Base-by-base conservation (phyloP, 805 yeast genomes). In the Middelhovenomyces tepae region DNA sequence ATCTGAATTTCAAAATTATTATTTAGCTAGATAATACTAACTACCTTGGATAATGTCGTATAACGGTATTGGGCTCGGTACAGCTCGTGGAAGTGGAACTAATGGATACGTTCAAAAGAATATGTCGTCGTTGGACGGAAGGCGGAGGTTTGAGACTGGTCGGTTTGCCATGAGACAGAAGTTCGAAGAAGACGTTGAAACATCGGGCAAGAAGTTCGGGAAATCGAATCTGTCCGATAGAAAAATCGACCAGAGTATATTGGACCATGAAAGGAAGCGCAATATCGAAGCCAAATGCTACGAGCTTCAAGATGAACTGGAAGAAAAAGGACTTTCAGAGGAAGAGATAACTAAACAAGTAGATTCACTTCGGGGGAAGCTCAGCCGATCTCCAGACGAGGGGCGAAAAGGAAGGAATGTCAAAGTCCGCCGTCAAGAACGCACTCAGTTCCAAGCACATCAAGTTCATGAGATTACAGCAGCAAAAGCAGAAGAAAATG, bases 11-110 rank as follows among this genome's bases (percentile, higher is more conserved):
- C n/a, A n/a, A n/a, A n/a, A n/a, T n/a, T n/a, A n/a, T n/a, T n/a
- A n/a, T n/a, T n/a, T n/a, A n/a, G n/a, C 11, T 9, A 6, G 7
- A 21, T 7, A 14, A 19, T 14, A 8, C 16, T 21, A 11, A 27
- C n/a, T 19, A 27, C 11, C 18, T 7, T 27, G 30, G 27, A 25
- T 4, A 33, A 51, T 51, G 56, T 51, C 55, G 20, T 56, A 56
- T 37, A 56, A 56, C 43, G 59, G 59, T 10, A 52, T 56, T n/a
- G 62, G 62, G 2, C 46, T 56, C 6, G 22, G 45, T 20, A 51
- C 59, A 5, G 49, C 53, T 2, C 34, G 56, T 7, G 62, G 62
- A 4, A 42, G 51, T 7, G 59, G 55, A 6, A 56, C 62, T 10
- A 56, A 49, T 24, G 62, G 62, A 5, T 48, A 45, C 34, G 39